A percentile compares a stretch with the other conserved stretches of the same genome.
These are phyloP conservation scores for Fusarium phyllophilum DNA, from an alignment of 2,329 filamentous ascomycete species.

Conservation along the genomic window DNA sequence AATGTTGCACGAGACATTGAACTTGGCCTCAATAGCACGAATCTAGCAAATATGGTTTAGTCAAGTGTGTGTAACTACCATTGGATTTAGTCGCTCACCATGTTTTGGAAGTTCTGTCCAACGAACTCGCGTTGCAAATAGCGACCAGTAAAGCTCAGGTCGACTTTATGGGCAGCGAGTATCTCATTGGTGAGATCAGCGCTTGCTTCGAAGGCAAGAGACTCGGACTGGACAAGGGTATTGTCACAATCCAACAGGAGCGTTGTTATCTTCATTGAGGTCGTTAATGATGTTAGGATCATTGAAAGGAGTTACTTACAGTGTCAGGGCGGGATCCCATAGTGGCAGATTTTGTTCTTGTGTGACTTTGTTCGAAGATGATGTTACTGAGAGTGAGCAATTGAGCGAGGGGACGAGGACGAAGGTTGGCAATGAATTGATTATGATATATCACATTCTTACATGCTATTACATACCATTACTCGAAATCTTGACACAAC, in stretches of 20 bases:
- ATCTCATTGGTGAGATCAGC: neutral
- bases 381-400: rapidly evolving
- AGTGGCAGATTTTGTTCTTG: neutral
- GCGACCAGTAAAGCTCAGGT: neutral
- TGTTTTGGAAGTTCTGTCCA: neutral
- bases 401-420: neutral
- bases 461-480: neutral
- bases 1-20: neutral
- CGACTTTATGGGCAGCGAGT: neutral
- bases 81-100: neutral
- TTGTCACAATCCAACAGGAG: neutral
- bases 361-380: too few relatives aligned
- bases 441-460: neutral
- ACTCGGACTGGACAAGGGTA: neutral
- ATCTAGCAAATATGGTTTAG: neutral
- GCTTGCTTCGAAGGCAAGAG: neutral
- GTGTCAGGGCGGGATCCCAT: neutral
- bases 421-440: neutral
- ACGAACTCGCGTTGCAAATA: neutral
- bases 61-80: neutral
- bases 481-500: neutral
- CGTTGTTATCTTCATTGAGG: neutral
- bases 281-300: rapidly evolving
- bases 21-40: neutral
- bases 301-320: neutral